phyloP scores from a whole-genome alignment of 2,329 filamentous ascomycete genomes.

The Aureobasidium subglaciale region DNA sequence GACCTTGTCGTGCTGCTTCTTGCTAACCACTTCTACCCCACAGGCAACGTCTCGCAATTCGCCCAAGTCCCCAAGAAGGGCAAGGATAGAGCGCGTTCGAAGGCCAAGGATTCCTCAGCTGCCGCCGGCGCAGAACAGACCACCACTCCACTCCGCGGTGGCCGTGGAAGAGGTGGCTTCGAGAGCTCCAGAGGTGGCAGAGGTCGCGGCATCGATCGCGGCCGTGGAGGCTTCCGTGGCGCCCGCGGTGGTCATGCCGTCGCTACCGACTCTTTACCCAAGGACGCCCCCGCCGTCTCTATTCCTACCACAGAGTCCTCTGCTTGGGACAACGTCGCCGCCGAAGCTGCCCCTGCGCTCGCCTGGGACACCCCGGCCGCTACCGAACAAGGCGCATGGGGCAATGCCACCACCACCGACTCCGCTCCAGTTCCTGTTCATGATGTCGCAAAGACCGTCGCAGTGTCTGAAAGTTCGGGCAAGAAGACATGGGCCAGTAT shows the following conservation, averaged over 20 bases:
- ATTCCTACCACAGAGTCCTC: constrained; percentile 64
- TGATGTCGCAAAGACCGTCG: constrained; percentile 27
- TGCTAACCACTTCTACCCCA: constrained; percentile 2
- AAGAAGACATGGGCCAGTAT: constrained; percentile 51
- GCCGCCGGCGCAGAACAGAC: constrained; percentile 48
- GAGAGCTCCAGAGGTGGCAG: constrained; percentile 53
- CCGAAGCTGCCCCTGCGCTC: constrained; percentile 25
- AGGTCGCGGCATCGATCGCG: constrained; percentile 55
- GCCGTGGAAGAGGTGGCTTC: constrained; percentile 36
- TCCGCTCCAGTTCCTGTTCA: constrained; percentile 25
- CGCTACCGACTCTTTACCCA: constrained; percentile 52
- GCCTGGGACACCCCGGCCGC: constrained; percentile 23
- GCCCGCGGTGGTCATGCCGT: constrained; percentile 54
- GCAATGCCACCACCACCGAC: constrained; percentile 25
- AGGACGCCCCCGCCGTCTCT: constrained; percentile 48
- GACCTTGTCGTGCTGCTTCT: background rate
- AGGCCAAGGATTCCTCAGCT: constrained; percentile 57
- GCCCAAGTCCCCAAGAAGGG: constrained; percentile 68
- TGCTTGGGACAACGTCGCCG: constrained; percentile 50
- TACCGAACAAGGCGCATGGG: constrained; percentile 37
- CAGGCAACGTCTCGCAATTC: constrained; percentile 76
- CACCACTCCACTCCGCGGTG: constrained; percentile 35
- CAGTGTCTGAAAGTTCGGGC: constrained; percentile 29
- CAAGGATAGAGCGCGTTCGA: constrained; percentile 66
- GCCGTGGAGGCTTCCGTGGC: constrained; percentile 47